These are phyloP conservation scores for Globisporangium yorkense DNA, from an alignment of 352 stramenopile species.

Conservation along the genomic window DNA sequence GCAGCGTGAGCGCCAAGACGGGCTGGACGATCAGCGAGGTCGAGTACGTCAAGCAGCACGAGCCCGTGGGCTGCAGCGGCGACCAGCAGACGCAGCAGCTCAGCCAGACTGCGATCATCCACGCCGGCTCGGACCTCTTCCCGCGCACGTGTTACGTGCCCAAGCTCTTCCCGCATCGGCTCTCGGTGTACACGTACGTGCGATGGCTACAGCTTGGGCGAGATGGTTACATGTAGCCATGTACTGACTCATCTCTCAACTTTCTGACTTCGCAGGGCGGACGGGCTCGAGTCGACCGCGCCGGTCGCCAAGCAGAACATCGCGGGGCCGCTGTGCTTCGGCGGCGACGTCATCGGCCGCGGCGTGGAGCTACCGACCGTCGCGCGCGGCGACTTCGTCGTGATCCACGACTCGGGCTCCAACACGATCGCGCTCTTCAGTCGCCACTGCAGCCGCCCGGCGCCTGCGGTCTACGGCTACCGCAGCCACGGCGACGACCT, in stretches of 20 bases:
- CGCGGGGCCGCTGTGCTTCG: constrained; percentile 90
- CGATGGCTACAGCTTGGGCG: background rate
- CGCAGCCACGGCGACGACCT: constrained; percentile 38
- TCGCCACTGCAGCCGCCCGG: constrained; percentile 78
- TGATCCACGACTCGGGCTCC: constrained; percentile 82
- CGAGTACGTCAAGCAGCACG: constrained; percentile 87
- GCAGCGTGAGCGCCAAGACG: constrained; percentile 80
- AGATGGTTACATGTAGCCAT: background rate
- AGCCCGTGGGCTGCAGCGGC: constrained; percentile 9
- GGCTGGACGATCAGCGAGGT: constrained; percentile 85
- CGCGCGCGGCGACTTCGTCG: constrained; percentile 68
- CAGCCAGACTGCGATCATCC: constrained; percentile 76
- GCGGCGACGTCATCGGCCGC: constrained; percentile 83
- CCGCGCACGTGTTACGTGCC: constrained; percentile 84
- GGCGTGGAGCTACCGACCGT: constrained; percentile 54
- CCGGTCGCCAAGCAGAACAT: constrained; percentile 62
- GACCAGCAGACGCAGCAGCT: constrained; percentile 9
- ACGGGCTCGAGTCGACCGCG: constrained; percentile 38
- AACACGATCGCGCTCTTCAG: constrained; percentile 89
- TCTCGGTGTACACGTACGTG: constrained; percentile 81
- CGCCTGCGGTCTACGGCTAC: constrained; percentile 81
- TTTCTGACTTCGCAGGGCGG: constrained; percentile 20
- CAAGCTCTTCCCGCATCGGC: constrained; percentile 67
- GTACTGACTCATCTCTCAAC: background rate
- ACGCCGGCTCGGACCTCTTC: constrained; percentile 89